Conservation (phyloP, 2,329 filamentous ascomycete species). For the Epicoccum sorghinum region DNA sequence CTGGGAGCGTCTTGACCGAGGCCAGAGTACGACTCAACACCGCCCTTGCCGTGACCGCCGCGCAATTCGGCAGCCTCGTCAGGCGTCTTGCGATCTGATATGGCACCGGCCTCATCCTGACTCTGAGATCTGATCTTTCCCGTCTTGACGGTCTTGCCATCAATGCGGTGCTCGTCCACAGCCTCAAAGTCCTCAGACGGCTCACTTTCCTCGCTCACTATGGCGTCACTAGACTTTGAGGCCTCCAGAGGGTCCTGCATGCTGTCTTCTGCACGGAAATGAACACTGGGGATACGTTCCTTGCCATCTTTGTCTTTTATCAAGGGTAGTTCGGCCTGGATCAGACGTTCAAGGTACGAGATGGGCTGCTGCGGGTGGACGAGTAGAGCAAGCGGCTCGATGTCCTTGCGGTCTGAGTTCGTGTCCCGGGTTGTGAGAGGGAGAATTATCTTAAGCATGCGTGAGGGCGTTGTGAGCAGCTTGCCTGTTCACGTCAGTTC, state of each 20-base stretch:
- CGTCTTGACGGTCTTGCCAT: slow-evolving; percentile 55
- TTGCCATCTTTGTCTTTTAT: slow-evolving; percentile 66
- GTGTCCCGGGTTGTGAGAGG: slow-evolving; percentile 70
- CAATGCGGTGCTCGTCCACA: slow-evolving; percentile 58
- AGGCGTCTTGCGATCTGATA: slow-evolving; percentile 32
- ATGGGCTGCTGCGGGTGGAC: slow-evolving; percentile 90
- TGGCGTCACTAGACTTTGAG: slow-evolving; percentile 32
- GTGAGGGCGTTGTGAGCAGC: slow-evolving; percentile 78
- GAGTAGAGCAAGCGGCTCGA: slow-evolving; percentile 84
- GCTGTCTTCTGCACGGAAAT: slow-evolving; percentile 80
- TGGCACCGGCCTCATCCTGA: not conserved
- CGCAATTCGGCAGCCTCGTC: slow-evolving; percentile 48
- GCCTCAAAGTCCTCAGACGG: slow-evolving; percentile 51
- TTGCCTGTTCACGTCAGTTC: slow-evolving; percentile 61
- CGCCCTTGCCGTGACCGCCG: slow-evolving; percentile 59
- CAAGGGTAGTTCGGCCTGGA: slow-evolving; percentile 83
- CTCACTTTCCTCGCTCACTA: slow-evolving; percentile 37
- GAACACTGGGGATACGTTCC: slow-evolving; percentile 73
- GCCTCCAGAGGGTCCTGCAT: slow-evolving; percentile 61
- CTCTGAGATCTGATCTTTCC: slow-evolving; percentile 46
- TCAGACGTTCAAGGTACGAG: slow-evolving; percentile 85
- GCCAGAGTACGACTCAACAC: slow-evolving; percentile 74
- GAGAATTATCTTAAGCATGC: slow-evolving; percentile 79
- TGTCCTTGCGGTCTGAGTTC: slow-evolving; percentile 67
- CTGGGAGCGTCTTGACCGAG: slow-evolving; percentile 65